These are phyloP conservation scores for Benincasa hispida DNA, from an alignment of 306 rosid species.

Conservation along the genomic window DNA sequence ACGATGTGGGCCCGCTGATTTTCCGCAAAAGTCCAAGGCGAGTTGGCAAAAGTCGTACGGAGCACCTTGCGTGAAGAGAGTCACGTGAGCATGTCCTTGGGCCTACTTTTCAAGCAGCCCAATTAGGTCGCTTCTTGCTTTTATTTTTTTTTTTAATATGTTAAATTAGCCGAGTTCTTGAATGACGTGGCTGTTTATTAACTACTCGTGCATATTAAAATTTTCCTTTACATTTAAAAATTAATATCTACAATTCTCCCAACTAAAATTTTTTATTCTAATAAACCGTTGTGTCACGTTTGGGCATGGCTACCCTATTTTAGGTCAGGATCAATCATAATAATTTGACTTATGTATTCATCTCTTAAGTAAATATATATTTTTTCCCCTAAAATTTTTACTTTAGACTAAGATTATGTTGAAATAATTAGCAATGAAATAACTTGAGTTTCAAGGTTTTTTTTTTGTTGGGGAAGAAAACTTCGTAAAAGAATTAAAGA, in stretches of 20 bases:
- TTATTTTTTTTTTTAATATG: background rate
- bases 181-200: background rate
- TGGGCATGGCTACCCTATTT: background rate
- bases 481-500: too few species aligned
- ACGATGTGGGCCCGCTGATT: background rate
- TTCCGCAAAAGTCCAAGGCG: background rate
- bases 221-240: background rate
- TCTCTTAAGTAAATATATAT: too few species aligned
- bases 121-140: background rate
- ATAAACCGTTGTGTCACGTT: background rate
- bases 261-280: background rate
- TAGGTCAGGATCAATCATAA: background rate
- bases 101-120: background rate
- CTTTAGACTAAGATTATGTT: too few species aligned
- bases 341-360: background rate
- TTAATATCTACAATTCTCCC: background rate
- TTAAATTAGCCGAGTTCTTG: background rate
- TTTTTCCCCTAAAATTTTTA: too few species aligned
- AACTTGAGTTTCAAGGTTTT: too few species aligned
- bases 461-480: too few species aligned
- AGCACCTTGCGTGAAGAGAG: background rate
- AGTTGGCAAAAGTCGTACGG: slow-evolving; percentile 6
- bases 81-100: slow-evolving; percentile 7
- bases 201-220: background rate
- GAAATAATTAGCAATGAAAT: too few species aligned